A percentile compares a stretch with the other conserved stretches of the same genome.
Evolutionary conservation across 2,329 filamentous ascomycete species (phyloP).

Genomic region (Rhytidhysteron rufulum): DNA sequence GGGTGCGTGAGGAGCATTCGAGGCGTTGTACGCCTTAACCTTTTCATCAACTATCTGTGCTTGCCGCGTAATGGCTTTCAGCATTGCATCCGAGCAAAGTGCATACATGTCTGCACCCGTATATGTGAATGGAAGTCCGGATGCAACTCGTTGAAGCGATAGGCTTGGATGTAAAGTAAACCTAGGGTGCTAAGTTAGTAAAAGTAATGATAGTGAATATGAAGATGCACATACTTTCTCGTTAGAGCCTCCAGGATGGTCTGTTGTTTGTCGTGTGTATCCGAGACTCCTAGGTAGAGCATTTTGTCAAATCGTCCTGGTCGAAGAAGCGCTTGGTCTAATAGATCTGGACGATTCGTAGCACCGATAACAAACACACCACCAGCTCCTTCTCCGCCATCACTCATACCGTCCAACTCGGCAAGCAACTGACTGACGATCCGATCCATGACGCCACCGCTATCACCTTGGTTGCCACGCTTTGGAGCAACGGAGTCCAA

Average conservation of each 20-base stretch:
- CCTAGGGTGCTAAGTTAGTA: constrained; percentile 42
- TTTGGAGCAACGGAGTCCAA: constrained; percentile 92
- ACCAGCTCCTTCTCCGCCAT: constrained; percentile 71
- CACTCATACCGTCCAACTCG: constrained; percentile 96
- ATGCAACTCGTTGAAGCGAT: constrained; percentile 70
- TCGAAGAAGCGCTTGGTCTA: constrained; percentile 84
- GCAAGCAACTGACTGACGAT: constrained; percentile 94
- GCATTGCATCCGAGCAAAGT: constrained; percentile 95
- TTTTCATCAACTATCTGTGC: constrained; percentile 80
- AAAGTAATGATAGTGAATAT: constrained; percentile 2
- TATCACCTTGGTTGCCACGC: constrained; percentile 94
- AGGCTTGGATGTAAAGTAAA: constrained; percentile 80
- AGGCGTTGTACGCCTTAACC: constrained; percentile 64
- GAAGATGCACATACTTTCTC: constrained; percentile 66
- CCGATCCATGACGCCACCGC: constrained; percentile 95
- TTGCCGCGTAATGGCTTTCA: constrained; percentile 93
- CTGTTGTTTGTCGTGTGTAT: constrained; percentile 94
- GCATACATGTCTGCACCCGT: constrained; percentile 97
- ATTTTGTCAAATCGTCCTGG: constrained; percentile 97
- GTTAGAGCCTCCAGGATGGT: constrained; percentile 93
- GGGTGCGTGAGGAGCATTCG: constrained; percentile 26
- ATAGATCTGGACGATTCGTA: constrained; percentile 87
- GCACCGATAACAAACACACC: constrained; percentile 96
- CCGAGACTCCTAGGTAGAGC: constrained; percentile 93
- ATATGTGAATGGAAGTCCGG: constrained; percentile 85